Evolutionary conservation across 1,139 yeast genomes (phyloP), one percentile per base, ranked within the genome.

Genomic region (Nakaseomyces glabratus): DNA sequence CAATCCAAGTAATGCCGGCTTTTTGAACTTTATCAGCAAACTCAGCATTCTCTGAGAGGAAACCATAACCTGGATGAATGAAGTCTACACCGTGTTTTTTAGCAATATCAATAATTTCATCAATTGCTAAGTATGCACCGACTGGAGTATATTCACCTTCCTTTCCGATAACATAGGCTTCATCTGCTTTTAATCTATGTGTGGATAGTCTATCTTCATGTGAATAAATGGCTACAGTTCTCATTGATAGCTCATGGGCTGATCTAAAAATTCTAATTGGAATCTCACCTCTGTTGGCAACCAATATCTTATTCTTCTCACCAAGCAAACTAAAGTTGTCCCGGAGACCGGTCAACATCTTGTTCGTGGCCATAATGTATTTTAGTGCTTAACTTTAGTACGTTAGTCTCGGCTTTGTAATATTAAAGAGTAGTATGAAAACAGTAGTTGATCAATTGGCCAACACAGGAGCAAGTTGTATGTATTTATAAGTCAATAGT

Each of bases 61-160:
- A 90, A 8, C 99, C 99, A 59, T 90, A 90, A 49, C 99, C 99
- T 7, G 99, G 99, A 59, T 90, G 98, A 60, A 90, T 88, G 93
- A 90, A 88, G 62, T 85, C 80, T 38, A 88, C 99, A 23, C 71
- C 68, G 61, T 88, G 95, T 44, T 73, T 71, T 60, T 78, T 77
- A 38, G 98, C 98, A 52, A 90, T 90, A 47, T 69, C 69, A 62
- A 90, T 81, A 50, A 90, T 90, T 65, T 90, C 97, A 61, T 90
- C 98, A 52, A 86, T 85, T 58, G 88, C 96, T 53, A 90, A 69
- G 58, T 90, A 90, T 7, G 98, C 97, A 56, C 85, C 95, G 31
- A 90, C 98, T 0, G 99, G 98, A 3, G 95, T 74, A 61, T 54
- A 90, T 62, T 90, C 82, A 44, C 95, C 95, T 52, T 78, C 76